A percentile compares a stretch with the other conserved stretches of the same genome.
These are phyloP conservation scores for Neurospora pannonica DNA, from an alignment of 495 filamentous ascomycete genomes.

Conservation along the genomic window DNA sequence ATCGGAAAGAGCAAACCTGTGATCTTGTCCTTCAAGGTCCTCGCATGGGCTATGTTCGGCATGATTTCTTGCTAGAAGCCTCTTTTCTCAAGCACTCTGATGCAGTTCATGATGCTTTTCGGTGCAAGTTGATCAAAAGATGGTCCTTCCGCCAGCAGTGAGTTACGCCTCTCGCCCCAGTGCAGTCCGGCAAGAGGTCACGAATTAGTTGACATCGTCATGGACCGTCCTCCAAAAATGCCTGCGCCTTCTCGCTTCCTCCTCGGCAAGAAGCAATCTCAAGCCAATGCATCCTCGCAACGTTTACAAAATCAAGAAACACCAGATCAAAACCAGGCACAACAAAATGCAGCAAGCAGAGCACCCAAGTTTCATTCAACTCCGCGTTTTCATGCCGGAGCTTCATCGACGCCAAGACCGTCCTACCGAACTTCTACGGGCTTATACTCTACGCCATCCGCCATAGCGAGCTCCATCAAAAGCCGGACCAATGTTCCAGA, in stretches of 20 bases:
- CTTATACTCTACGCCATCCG: conserved; percentile 8
- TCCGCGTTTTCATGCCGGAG: conserved; percentile 25
- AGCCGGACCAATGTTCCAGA: conserved; percentile 4
- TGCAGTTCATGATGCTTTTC: background rate
- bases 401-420: conserved; percentile 13
- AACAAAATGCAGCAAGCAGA: background rate
- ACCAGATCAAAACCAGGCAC: background rate
- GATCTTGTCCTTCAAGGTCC: background rate
- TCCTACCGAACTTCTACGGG: conserved; percentile 9
- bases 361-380: conserved; percentile 26
- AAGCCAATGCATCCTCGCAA: background rate
- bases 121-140: background rate
- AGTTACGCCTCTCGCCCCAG: background rate
- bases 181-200: background rate
- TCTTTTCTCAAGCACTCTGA: background rate
- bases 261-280: background rate
- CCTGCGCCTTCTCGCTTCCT: background rate
- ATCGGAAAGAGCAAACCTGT: background rate
- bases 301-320: background rate
- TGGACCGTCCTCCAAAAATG: background rate
- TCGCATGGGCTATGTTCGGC: background rate
- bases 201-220: background rate
- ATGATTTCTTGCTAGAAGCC: background rate
- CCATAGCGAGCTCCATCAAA: conserved; percentile 9
- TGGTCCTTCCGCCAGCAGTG: background rate